Evolutionary conservation across 345 rosid genomes (phyloP), one percentile per base, ranked within the genome.

Genomic region (Cardamine occulta): DNA sequence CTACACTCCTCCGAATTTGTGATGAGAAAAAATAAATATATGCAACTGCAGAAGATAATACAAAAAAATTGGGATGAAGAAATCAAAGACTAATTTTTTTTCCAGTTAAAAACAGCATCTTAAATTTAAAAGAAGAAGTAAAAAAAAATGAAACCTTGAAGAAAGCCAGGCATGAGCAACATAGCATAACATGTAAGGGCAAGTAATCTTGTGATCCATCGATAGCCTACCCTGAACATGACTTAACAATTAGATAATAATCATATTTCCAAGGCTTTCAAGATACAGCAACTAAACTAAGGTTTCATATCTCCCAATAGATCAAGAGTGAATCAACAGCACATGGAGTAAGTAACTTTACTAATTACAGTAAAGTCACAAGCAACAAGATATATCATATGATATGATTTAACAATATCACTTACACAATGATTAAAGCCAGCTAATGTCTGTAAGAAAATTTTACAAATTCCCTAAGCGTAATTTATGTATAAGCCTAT

Each of bases 181-280:
- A 90, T 74, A 62, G 97, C 87, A 74, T 94, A 91, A 78, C 82
- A 86, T 63, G 88, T 80, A 71, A 94, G 97, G 29, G 91, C 93
- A 63, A 86, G 72, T 65, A 91, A 84, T 74, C 84, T 88, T 70
- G 84, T 58, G 18, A 91, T 86, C 95, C 97, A 91, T 72, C 91
- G 91, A 74, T 88, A 95, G 67, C 97, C 99, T 88, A 95, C 85
- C 97, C 97, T 95, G 97, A 81, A 87, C 74, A 48, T 78, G 70
- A 76, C 80, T 49, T 24, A 17, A 17, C 71, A 70, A 47, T 81
- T 73, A 82, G n/a, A 71, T 10, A 35, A 77, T 35, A 13, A 31
- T 9, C 37, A 44, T n/a, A 31, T 54, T 21, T 73, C 2, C 32
- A 42, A 42, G 45, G 47, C 54, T 52, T 29, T 42, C 17, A 72